Evolutionary conservation across 2,329 filamentous ascomycete species (phyloP).

Genomic region (Fusarium aywerte): DNA sequence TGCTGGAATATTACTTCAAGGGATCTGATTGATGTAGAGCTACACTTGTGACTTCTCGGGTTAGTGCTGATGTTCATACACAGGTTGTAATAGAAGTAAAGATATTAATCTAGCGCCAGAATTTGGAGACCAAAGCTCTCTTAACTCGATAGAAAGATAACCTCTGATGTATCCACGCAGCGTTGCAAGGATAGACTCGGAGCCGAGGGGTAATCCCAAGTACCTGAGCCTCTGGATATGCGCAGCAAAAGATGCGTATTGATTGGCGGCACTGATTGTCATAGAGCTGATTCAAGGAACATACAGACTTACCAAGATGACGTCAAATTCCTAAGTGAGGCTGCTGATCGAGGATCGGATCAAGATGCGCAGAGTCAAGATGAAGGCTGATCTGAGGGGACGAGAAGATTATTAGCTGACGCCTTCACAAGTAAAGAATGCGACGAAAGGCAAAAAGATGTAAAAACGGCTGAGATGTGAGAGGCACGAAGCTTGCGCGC

Average conservation of each 20-base stretch:
- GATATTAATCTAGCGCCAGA: not conserved
- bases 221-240: conserved; percentile 13
- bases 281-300: conserved; percentile 30
- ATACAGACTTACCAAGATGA: conserved; percentile 43
- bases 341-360: conserved; percentile 5
- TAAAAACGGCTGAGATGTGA: not conserved
- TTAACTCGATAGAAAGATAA: not conserved
- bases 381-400: conserved; percentile 15
- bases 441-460: conserved; percentile 1
- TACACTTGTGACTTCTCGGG: not conserved
- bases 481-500: conserved; percentile 1
- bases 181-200: conserved; percentile 5
- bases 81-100: conserved; percentile 6
- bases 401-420: conserved; percentile 1
- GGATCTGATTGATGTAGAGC: not conserved
- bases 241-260: conserved; percentile 20
- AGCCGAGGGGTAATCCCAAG: conserved; percentile 5
- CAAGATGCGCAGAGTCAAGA: conserved; percentile 9
- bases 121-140: not conserved
- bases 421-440: not conserved
- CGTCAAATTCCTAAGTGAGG: conserved; percentile 38
- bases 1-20: not conserved
- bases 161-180: conserved; percentile 1
- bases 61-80: conserved; percentile 22
- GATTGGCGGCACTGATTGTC: conserved; percentile 27